These are phyloP conservation scores for Hirsutella rhossiliensis DNA, from an alignment of 2,329 filamentous ascomycete genomes.

Conservation along the genomic window DNA sequence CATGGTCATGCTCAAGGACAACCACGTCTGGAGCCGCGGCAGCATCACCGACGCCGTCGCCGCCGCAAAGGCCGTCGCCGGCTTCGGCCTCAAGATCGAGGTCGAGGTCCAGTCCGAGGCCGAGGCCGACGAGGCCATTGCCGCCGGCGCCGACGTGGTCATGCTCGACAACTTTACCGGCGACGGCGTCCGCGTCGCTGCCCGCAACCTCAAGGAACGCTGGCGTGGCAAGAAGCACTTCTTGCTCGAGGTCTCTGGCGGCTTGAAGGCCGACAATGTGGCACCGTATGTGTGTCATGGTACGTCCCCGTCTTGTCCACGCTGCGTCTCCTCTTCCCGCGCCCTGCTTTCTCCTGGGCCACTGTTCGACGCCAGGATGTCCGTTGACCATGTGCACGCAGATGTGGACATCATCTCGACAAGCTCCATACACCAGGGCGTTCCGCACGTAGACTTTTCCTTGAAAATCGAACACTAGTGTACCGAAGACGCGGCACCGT, in stretches of 20 bases:
- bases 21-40: constrained; percentile 87
- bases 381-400: constrained; percentile 11
- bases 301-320: constrained; percentile 23
- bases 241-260: constrained; percentile 85
- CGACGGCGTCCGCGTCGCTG: constrained; percentile 63
- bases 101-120: constrained; percentile 84
- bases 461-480: constrained; percentile 59
- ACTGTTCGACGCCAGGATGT: too few relatives aligned
- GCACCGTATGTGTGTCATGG: constrained; percentile 65
- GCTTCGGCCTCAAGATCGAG: constrained; percentile 89
- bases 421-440: constrained; percentile 92
- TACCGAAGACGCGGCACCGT: not conserved
- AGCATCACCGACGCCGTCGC: constrained; percentile 77
- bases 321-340: too few relatives aligned
- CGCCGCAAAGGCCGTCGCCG: constrained; percentile 72
- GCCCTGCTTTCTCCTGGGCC: too few relatives aligned
- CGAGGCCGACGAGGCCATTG: constrained; percentile 85
- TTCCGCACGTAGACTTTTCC: constrained; percentile 88
- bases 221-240: constrained; percentile 68
- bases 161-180: constrained; percentile 96
- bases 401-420: constrained; percentile 95
- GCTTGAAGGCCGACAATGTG: constrained; percentile 76
- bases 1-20: constrained; percentile 99
- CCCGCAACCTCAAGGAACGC: constrained; percentile 62
- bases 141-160: constrained; percentile 82